Evolutionary conservation across 495 filamentous ascomycete species (phyloP), one percentile per base, ranked within the genome.

Genomic region (Trichoderma asperelloides): DNA sequence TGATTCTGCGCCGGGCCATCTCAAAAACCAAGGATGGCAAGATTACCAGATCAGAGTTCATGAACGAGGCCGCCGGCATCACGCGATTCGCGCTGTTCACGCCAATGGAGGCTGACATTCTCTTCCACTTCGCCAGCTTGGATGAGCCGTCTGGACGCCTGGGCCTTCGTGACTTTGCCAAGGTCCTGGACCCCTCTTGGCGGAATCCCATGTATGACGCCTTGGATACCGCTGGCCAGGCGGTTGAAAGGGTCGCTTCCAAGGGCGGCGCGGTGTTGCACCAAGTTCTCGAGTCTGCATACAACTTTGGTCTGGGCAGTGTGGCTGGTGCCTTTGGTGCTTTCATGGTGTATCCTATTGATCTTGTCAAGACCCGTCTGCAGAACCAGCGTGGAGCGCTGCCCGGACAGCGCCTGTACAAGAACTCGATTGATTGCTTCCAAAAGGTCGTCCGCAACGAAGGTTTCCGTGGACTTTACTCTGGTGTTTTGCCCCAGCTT

Each of bases 281-380:
- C 65, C 79, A 82, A 66, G 76, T 89, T 23, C 74, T 91, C 9
- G 91, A 95, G 73, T 96, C 92, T 2, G 90, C 82, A 3, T 94
- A 96, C 73, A 92, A 93, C 76, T 98, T 98, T 71, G 85, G 81
- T 0, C 85, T 98, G 2, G 95, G 95, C 45, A 91, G 89, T 77
- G 71, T 95, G 69, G 95, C 96, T 13, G 95, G 95, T 75, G 95
- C 95, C 25, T 98, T 98, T 72, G 95, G 95, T 72, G 95, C 95
- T 16, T 97, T 98, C 76, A 96, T 98, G 88, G 95, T 98, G 49
- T 98, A 98, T 76, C 95, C 95, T 30, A 98, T 98, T 76, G 95
- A 98, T 78, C 81, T 98, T 60, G 95, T 98, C 69, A 98, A 98
- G 85, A 98, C 95, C 11, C 87, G 95, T 41, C 93, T 98, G 93